Base-by-base conservation (phyloP, 306 rosid genomes). In the Vachellia pachyceras region DNA sequence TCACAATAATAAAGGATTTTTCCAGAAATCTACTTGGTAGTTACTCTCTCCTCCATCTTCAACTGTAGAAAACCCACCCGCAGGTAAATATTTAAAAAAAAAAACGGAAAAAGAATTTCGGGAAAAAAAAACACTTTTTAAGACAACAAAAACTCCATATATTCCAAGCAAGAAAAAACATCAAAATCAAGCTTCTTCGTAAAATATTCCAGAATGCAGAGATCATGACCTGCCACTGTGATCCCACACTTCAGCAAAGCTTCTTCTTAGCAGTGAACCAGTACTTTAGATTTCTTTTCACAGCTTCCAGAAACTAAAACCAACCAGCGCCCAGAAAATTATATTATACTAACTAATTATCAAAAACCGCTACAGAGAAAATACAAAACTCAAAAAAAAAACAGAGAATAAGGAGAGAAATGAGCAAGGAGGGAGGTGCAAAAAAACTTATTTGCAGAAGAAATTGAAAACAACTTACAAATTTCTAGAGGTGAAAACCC, bases 381-480 rank as follows among this genome's bases (percentile, higher is more conserved):
- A 49, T 49, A 46, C 52, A 50, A 14, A 50, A 5, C 57, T 17
- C 10, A 2, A 5, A n/a, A 17, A 52, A 5, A 18, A 50, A 50
- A n/a, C 15, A 46, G 0, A 46, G 33, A 29, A 29, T 29, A 29
- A 29, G 33, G 33, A 29, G 33, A 29, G 33, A 29, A 29, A 29
- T 29, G 33, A 29, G 33, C 33, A 29, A 29, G 33, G 33, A 29
- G 33, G 33, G 33, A 29, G 33, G 33, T 1, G 33, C 1, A 29
- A 29, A 29, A 29, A 29, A n/a, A 29, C 33, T 29, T 29, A 29
- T 80, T 80, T 69, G 58, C 73, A 71, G 58, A 52, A 85, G 86
- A 90, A 85, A 90, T 85, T 83, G 72, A 86, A 86, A 86, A 79
- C 80, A 44, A 84, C 85, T 88, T 79, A 86, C 86, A 79, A 82